Conservation (phyloP, 1,284 basidiomycete species). For the Cutaneotrichosporon mucoides region DNA sequence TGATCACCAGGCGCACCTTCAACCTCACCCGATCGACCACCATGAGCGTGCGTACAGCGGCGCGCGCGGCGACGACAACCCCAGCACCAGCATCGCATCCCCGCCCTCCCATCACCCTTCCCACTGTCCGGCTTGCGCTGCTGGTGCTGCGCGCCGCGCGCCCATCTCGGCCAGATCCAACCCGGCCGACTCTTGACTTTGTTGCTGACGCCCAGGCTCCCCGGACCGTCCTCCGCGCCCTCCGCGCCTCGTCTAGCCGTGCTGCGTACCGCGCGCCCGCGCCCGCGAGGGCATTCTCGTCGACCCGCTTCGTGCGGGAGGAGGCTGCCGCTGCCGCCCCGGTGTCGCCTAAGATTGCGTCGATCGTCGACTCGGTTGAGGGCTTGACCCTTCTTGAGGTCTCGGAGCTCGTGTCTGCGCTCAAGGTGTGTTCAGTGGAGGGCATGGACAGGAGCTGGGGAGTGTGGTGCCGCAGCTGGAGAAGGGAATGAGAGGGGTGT, state of each 20-base stretch:
- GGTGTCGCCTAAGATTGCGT: conserved; percentile 60
- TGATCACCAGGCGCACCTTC: background rate
- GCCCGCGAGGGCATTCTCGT: conserved; percentile 26
- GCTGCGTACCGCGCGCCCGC: conserved; percentile 12
- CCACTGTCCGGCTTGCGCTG: too few relatives aligned
- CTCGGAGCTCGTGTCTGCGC: conserved; percentile 84
- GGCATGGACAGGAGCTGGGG: background rate
- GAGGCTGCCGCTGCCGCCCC: conserved; percentile 27
- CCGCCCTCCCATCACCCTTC: too few relatives aligned
- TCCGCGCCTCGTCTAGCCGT: conserved; percentile 24
- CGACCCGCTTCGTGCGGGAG: conserved; percentile 23
- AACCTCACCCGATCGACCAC: background rate
- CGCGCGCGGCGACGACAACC: background rate
- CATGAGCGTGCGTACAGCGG: conserved; percentile 12
- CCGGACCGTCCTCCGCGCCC: conserved; percentile 24
- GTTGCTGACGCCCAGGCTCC: conserved; percentile 17
- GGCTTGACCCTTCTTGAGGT: conserved; percentile 87
- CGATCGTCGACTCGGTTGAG: conserved; percentile 92
- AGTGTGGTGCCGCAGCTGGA: too few relatives aligned
- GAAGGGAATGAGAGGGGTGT: background rate
- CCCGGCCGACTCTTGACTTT: too few relatives aligned
- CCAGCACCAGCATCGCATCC: background rate
- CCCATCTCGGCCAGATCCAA: too few relatives aligned
- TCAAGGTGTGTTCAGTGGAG: conserved; percentile 66
- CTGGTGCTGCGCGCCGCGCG: background rate